Conservation (phyloP, 1,284 basidiomycete species). For the Marasmius oreades region DNA sequence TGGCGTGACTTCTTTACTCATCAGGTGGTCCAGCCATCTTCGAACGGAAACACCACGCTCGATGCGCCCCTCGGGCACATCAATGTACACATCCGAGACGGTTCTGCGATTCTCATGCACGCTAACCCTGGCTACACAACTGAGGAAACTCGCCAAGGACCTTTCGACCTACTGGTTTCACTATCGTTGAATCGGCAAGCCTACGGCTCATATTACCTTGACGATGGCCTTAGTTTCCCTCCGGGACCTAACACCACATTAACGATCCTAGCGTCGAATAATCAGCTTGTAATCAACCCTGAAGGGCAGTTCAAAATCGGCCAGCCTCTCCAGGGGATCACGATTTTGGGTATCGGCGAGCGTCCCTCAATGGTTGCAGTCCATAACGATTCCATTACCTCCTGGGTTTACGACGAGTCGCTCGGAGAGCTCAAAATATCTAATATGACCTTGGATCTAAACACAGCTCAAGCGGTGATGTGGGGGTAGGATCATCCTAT, state of each 20-base stretch:
- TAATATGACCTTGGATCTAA: not conserved
- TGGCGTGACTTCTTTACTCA: constrained; percentile 82
- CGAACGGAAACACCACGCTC: constrained; percentile 42
- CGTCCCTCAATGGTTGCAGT: constrained; percentile 32
- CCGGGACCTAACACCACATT: constrained; percentile 46
- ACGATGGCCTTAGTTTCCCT: constrained; percentile 59
- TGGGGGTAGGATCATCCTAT: not conserved
- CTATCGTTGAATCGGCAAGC: constrained; percentile 44
- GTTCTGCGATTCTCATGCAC: constrained; percentile 56
- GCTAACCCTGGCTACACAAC: constrained; percentile 54
- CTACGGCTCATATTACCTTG: constrained; percentile 55
- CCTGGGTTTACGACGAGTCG: not conserved
- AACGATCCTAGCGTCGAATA: constrained; percentile 31
- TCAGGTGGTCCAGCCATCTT: constrained; percentile 38
- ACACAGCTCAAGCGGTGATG: not conserved
- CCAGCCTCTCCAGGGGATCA: constrained; percentile 42
- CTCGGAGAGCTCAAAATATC: not conserved
- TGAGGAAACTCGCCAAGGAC: constrained; percentile 49
- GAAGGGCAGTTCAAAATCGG: constrained; percentile 39
- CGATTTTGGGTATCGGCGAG: constrained; percentile 42
- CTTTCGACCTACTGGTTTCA: constrained; percentile 55
- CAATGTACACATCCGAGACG: constrained; percentile 63
- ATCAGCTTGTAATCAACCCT: constrained; percentile 33
- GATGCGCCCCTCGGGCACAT: constrained; percentile 64
- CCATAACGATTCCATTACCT: constrained; percentile 10